Base-by-base conservation (phyloP, 139 green algal species). In the Ettlia oleoabundans region DNA sequence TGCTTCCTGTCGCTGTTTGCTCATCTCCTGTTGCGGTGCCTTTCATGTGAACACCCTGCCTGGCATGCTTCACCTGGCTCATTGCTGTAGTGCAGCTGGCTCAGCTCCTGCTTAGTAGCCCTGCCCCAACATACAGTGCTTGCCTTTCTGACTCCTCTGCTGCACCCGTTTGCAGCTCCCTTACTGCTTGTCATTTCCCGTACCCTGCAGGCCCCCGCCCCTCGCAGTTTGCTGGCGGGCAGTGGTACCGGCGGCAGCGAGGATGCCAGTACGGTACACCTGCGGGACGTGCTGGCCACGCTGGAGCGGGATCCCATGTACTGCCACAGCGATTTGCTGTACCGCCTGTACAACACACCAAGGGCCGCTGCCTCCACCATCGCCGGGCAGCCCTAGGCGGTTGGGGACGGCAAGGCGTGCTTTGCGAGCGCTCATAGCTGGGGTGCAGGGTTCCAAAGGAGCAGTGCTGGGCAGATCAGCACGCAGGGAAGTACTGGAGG, bases 281-380 rank as follows among this genome's bases (percentile, higher is more conserved):
- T 87, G 58, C 81, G 38, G 38, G 84, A 88, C 22, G 37, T 88
- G 80, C 8, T 88, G 58, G 73, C 52, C 22, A 66, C 40, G 24
- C 51, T 89, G 73, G 79, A 89, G 81, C 73, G 75, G 24, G 80
- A 89, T 70, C 85, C 81, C 26, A 55, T 79, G 70, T 89, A 87
- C 77, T 40, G 40, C 74, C 55, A 41, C 43, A 82, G 74, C 64
- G 33, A 35, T 15, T 28, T 89, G 51, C 82, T 89, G 52, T 89
- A 89, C 71, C 47, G 58, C 37, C 77, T 87, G 47, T 61, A 58
- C 65, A 87, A 89, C 53, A 80, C 53, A 19, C 52, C 73, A 1
- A n/a, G 71, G 22, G 52, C 71, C 21, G 52, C 47, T 6, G 4
- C 71, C 4, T n/a, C 22, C 30, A 30, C 26, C 30, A 26, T 15